Conservation (phyloP, 2,329 filamentous ascomycete species). For the Catunica adiposa region DNA sequence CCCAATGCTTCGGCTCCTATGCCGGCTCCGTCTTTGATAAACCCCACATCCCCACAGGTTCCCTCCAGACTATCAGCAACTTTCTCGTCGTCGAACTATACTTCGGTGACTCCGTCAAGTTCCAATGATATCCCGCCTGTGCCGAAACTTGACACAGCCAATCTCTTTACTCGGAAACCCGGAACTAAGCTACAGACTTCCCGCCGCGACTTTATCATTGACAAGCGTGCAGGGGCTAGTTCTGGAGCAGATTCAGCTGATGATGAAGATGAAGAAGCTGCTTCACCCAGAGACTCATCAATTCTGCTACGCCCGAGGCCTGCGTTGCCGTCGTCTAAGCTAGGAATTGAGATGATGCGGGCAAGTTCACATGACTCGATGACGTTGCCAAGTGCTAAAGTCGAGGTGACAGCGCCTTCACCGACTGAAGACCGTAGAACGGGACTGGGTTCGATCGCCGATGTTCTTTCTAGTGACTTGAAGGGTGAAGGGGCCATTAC, state of each 20-base stretch:
- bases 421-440: background rate
- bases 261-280: constrained; percentile 79
- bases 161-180: constrained; percentile 7
- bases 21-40: constrained; percentile 16
- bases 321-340: constrained; percentile 61
- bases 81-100: constrained; percentile 24
- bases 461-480: no score
- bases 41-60: constrained; percentile 20
- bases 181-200: constrained; percentile 2
- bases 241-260: constrained; percentile 60
- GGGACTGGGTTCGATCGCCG: no score
- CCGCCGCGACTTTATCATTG: constrained; percentile 26
- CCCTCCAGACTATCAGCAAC: constrained; percentile 16
- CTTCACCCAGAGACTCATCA: constrained; percentile 4
- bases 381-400: constrained; percentile 24
- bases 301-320: constrained; percentile 31
- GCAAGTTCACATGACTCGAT: constrained; percentile 87
- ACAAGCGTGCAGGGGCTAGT: constrained; percentile 37
- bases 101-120: background rate
- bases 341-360: constrained; percentile 95
- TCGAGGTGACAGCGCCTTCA: constrained; percentile 26
- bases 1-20: background rate
- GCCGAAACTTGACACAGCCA: background rate
- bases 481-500: no score
- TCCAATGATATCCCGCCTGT: background rate